Percentiles rank a stretch among this genome's conserved stretches.
These are phyloP conservation scores for Dothideomycetes sp. DNA, from an alignment of 2,329 filamentous ascomycete species.

Conservation along the genomic window DNA sequence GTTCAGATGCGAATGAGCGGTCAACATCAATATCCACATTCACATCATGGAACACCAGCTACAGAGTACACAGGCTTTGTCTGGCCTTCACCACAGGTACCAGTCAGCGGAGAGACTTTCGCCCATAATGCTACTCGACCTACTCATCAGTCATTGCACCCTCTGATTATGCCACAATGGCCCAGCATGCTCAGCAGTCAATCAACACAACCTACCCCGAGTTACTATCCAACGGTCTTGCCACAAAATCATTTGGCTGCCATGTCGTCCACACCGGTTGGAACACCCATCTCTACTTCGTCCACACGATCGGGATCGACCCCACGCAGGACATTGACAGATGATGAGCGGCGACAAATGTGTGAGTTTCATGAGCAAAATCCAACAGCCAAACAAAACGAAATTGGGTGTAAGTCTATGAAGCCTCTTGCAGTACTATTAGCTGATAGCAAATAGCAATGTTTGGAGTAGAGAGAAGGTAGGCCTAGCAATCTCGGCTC, in stretches of 20 bases:
- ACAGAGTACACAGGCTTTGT: slow-evolving; percentile 55
- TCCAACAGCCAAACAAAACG: slow-evolving; percentile 83
- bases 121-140: slow-evolving; percentile 45
- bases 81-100: slow-evolving; percentile 52
- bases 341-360: slow-evolving; percentile 84
- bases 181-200: slow-evolving; percentile 73
- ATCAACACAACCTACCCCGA: slow-evolving; percentile 24
- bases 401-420: slow-evolving; percentile 65
- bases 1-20: slow-evolving; percentile 34
- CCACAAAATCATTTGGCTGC: slow-evolving; percentile 37
- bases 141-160: slow-evolving; percentile 48
- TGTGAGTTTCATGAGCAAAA: slow-evolving; percentile 88
- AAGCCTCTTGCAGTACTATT: not conserved
- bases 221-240: slow-evolving; percentile 50
- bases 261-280: slow-evolving; percentile 40
- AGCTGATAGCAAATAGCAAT: slow-evolving; percentile 43
- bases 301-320: slow-evolving; percentile 28
- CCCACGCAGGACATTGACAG: slow-evolving; percentile 63
- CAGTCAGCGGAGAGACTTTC: slow-evolving; percentile 43
- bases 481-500: too few relatives aligned
- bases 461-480: slow-evolving; percentile 98
- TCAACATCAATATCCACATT: slow-evolving; percentile 33
- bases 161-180: slow-evolving; percentile 69
- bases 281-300: slow-evolving; percentile 40
- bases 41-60: slow-evolving; percentile 60